Evolutionary conservation across 2,329 filamentous ascomycete species (phyloP).

Genomic region (Neofusicoccum parvum): DNA sequence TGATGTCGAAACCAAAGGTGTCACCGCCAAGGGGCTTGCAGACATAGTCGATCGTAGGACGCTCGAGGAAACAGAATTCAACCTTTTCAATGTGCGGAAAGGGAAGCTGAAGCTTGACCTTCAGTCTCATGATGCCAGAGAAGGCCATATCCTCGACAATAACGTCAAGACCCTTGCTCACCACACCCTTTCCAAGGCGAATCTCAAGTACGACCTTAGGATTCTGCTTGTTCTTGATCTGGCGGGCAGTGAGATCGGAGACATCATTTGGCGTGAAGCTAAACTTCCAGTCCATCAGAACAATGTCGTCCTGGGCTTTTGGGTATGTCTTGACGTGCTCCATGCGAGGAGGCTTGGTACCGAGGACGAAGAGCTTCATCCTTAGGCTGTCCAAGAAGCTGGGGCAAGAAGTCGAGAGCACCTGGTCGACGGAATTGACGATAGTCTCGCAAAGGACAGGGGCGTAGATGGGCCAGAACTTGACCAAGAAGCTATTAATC

Average conservation of each 20-base stretch:
- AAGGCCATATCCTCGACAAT: conserved; percentile 99
- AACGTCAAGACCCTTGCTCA: conserved; percentile 94
- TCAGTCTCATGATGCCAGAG: conserved; percentile 91
- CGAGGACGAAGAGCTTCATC: conserved; percentile 90
- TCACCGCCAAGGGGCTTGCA: conserved; percentile 97
- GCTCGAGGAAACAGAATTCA: conserved; percentile 91
- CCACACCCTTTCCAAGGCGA: conserved; percentile 90
- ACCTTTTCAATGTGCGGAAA: conserved; percentile 95
- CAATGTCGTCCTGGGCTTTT: conserved; percentile 89
- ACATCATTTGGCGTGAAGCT: conserved; percentile 97
- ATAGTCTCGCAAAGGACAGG: conserved; percentile 91
- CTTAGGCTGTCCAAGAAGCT: conserved; percentile 91
- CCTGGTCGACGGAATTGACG: conserved; percentile 92
- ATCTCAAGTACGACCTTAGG: conserved; percentile 96
- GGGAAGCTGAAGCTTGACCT: conserved; percentile 93
- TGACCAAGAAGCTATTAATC: conserved; percentile 98
- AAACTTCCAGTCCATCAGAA: conserved; percentile 99
- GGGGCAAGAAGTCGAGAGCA: conserved; percentile 88
- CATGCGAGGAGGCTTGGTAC: conserved; percentile 91
- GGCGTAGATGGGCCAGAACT: conserved; percentile 99
- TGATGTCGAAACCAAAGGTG: conserved; percentile 95
- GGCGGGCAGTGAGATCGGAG: conserved; percentile 84
- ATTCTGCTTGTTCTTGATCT: conserved; percentile 94
- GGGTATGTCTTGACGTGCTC: conserved; percentile 99
- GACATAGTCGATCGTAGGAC: conserved; percentile 90